phyloP scores from a whole-genome alignment of 768 basidiomycete species.

The Russula griseocarnosa region DNA sequence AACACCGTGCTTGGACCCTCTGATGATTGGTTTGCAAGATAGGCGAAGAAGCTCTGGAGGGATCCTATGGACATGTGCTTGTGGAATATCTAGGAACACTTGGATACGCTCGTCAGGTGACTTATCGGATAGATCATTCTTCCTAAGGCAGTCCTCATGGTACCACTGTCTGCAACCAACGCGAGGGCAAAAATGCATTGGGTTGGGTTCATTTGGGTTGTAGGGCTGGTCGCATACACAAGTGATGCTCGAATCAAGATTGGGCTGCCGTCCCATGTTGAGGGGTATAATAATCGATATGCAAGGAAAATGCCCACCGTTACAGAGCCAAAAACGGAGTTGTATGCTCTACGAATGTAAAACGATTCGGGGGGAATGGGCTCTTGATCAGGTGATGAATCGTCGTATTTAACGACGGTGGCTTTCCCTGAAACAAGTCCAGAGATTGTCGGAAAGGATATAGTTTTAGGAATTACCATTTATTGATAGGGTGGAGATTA shows the following conservation, averaged over 20 bases:
- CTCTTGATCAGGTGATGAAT: slow-evolving; percentile 2
- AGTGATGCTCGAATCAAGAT: background rate
- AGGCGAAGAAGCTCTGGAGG: slow-evolving; percentile 13
- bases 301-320: slow-evolving; percentile 1
- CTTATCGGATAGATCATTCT: background rate
- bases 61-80: background rate
- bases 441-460: background rate
- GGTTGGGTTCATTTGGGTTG: slow-evolving; percentile 1
- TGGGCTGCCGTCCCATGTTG: slow-evolving; percentile 4
- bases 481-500: slow-evolving; percentile 10
- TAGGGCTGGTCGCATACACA: slow-evolving; percentile 8
- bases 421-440: slow-evolving; percentile 10
- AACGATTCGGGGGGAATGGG: slow-evolving; percentile 7
- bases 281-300: background rate
- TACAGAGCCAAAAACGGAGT: background rate
- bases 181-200: slow-evolving; percentile 16
- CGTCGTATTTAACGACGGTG: slow-evolving; percentile 4
- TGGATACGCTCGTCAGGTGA: background rate
- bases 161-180: slow-evolving; percentile 11
- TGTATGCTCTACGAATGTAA: slow-evolving; percentile 15
- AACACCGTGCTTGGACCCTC: slow-evolving; percentile 7
- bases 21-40: slow-evolving; percentile 10
- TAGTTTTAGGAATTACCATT: slow-evolving; percentile 7
- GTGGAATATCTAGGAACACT: slow-evolving; percentile 1
- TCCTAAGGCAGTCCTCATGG: slow-evolving; percentile 8